Evolutionary conservation across 1,284 basidiomycete genomes (phyloP).

Genomic region (Fomes fomentarius): DNA sequence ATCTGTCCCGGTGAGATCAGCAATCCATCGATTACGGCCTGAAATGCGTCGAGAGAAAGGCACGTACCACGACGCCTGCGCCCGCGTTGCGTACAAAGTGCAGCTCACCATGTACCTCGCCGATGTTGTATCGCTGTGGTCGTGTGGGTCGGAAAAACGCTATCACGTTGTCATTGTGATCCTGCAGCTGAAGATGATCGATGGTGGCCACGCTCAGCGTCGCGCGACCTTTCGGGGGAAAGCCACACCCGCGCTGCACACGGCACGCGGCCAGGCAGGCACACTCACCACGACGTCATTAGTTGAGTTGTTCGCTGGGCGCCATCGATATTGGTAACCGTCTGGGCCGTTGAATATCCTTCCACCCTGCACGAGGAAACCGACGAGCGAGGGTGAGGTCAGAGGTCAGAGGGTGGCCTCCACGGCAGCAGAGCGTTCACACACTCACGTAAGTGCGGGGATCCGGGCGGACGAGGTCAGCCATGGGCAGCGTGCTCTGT

Average conservation of each 20-base stretch:
- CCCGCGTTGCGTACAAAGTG: constrained; percentile 79
- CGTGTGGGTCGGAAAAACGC: constrained; percentile 78
- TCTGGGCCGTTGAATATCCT: constrained; percentile 84
- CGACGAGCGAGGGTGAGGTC: constrained; percentile 9
- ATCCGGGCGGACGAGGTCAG: constrained; percentile 73
- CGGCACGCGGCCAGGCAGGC: constrained; percentile 4
- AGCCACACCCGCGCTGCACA: constrained; percentile 14
- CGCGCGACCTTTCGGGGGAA: constrained; percentile 9
- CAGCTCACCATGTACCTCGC: constrained; percentile 81
- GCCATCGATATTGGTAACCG: constrained; percentile 77
- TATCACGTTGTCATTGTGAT: constrained; percentile 66
- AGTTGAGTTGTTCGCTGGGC: constrained; percentile 54
- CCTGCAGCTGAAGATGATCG: constrained; percentile 60
- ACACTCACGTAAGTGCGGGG: constrained; percentile 40
- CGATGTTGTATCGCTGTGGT: constrained; percentile 77
- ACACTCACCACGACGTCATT: constrained; percentile 64
- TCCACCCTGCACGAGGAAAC: constrained; percentile 32
- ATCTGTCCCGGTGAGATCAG: constrained; percentile 49
- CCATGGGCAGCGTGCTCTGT: constrained; percentile 77
- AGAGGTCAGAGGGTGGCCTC: constrained; percentile 11
- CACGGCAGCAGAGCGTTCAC: constrained; percentile 13
- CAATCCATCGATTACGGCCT: constrained; percentile 21
- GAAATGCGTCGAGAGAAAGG: constrained; percentile 10
- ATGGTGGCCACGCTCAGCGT: constrained; percentile 12
- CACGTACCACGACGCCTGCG: constrained; percentile 77